Conservation (phyloP, 2,329 filamentous ascomycete genomes). For the Lomentospora prolificans region DNA sequence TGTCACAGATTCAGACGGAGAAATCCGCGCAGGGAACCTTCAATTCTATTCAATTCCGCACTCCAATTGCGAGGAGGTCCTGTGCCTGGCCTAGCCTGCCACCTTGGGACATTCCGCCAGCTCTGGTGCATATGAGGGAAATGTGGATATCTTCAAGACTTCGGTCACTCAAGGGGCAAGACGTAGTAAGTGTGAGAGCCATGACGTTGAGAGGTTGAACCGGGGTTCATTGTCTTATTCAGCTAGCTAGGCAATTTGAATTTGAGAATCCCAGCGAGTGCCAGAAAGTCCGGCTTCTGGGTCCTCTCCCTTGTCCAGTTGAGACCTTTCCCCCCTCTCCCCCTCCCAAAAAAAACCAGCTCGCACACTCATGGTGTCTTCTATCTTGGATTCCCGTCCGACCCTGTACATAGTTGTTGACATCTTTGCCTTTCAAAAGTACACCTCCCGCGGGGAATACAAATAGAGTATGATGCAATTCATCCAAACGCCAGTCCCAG, state of each 20-base stretch:
- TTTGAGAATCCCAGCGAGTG: no score
- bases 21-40: background rate
- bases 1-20: background rate
- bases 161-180: background rate
- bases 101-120: no score
- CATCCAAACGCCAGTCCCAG: background rate
- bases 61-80: no score
- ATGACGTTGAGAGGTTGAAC: background rate
- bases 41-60: background rate
- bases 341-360: background rate
- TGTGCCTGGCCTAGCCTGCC: background rate
- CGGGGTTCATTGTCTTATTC: background rate
- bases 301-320: no score
- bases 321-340: no score
- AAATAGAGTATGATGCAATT: background rate
- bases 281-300: no score
- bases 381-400: background rate
- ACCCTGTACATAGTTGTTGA: background rate
- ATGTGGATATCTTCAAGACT: background rate
- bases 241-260: background rate
- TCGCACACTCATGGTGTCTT: background rate
- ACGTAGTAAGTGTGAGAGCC: background rate
- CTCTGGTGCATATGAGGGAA: no score
- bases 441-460: background rate
- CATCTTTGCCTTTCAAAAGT: background rate